Evolutionary conservation across 768 basidiomycete genomes (phyloP).

Genomic region (Hemileccinum impolitum): DNA sequence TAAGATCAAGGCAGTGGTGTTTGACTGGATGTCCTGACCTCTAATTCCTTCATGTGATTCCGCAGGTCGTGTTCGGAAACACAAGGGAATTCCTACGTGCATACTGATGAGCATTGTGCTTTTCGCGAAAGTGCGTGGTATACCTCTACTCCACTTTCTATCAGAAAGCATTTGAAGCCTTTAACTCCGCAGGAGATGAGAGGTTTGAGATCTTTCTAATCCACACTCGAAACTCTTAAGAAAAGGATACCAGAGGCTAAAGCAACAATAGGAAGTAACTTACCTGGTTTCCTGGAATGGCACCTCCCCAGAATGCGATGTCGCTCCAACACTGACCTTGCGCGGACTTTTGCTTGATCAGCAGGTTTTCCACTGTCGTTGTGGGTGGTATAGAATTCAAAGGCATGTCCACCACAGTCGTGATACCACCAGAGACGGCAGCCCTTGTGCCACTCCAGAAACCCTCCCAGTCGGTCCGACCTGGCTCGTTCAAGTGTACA

Average conservation of each 20-base stretch:
- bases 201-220: slow-evolving; percentile 67
- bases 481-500: slow-evolving; percentile 93
- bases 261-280: slow-evolving; percentile 6
- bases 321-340: slow-evolving; percentile 67
- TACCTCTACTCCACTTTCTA: slow-evolving; percentile 94
- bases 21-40: slow-evolving; percentile 42
- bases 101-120: slow-evolving; percentile 5
- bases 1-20: slow-evolving; percentile 9
- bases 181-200: slow-evolving; percentile 79
- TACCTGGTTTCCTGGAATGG: slow-evolving; percentile 88
- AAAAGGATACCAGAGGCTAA: not conserved
- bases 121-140: slow-evolving; percentile 16
- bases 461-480: slow-evolving; percentile 92
- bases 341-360: slow-evolving; percentile 69
- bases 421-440: slow-evolving; percentile 91
- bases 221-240: not conserved
- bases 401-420: slow-evolving; percentile 96
- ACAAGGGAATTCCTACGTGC: slow-evolving; percentile 82
- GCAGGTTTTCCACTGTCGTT: slow-evolving; percentile 75
- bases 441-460: slow-evolving; percentile 90
- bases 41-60: slow-evolving; percentile 67
- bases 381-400: slow-evolving; percentile 97
- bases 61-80: slow-evolving; percentile 69
- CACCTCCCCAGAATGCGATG: slow-evolving; percentile 84
- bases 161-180: slow-evolving; percentile 97